Percentiles rank a stretch among this genome's conserved stretches.
phyloP scores from a whole-genome alignment of 331 rosid species.

The Malus hybrid region DNA sequence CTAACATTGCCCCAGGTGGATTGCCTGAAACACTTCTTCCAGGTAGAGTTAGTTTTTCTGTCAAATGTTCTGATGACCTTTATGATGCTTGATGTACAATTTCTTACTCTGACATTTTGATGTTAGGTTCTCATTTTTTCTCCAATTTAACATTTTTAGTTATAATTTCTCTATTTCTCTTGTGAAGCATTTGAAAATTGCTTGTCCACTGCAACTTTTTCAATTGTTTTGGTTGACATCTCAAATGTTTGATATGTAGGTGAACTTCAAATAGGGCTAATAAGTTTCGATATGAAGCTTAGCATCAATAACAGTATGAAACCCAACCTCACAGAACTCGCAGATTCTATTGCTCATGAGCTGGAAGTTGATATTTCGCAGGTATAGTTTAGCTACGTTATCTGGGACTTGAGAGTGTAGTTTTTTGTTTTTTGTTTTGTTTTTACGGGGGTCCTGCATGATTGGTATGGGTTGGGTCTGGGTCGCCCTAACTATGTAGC shows the following conservation, averaged over 20 bases:
- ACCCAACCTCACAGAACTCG: constrained; percentile 37
- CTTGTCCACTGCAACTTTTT: background rate
- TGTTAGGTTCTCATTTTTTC: background rate
- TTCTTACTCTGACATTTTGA: background rate
- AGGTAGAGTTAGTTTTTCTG: constrained; percentile 18
- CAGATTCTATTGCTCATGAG: constrained; percentile 34
- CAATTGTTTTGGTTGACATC: background rate
- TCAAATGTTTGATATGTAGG: constrained; percentile 12
- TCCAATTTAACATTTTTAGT: background rate
- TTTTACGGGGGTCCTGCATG: background rate
- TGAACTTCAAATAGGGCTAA: constrained; percentile 31
- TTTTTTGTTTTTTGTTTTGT: background rate
- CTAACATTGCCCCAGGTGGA: constrained; percentile 15
- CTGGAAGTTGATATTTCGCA: constrained; percentile 32
- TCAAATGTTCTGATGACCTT: background rate
- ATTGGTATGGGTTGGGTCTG: background rate
- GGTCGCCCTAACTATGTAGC: background rate
- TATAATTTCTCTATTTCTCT: background rate
- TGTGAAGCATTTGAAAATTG: background rate
- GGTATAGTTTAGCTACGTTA: constrained; percentile 18
- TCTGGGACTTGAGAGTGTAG: background rate
- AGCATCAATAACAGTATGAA: constrained; percentile 23
- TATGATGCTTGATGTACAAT: background rate
- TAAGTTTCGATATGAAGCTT: constrained; percentile 37
- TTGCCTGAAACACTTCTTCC: constrained; percentile 11